Evolutionary conservation across 2,329 filamentous ascomycete species (phyloP), one percentile per base, ranked within the genome.

Genomic region (Cordyceps militaris): DNA sequence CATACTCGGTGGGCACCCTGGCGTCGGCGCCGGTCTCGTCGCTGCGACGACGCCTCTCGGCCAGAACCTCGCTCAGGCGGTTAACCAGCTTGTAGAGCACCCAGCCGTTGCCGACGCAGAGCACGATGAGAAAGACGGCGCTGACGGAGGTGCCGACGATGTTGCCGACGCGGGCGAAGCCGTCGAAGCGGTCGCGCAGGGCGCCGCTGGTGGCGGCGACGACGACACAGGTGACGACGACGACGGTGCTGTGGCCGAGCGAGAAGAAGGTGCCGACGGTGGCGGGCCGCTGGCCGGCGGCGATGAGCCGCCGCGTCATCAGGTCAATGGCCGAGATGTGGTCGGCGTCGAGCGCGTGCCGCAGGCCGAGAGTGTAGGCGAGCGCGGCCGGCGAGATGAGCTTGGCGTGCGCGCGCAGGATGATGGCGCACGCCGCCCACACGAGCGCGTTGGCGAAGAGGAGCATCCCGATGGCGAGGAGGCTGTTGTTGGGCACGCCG

Each of bases 271-370:
- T 96, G 44, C 93, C 94, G 1, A 97, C 93, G 0, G 92, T 93
- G 11, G 95, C 91, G 2, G 93, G 92, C 1, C 84, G 83, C 67
- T 94, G 90, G 19, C 91, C 91, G 0, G 89, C 83, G 0, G 92
- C 92, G 38, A 97, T 84, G 24, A 97, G 82, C 7, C 93, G 85
- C 3, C 94, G 82, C 1, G 94, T 97, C 86, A 95, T 96, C 38
- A 97, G 81, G 72, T 97, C 93, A 66, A 97, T 99, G 62, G 92
- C 93, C 65, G 74, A 73, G 66, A 81, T 82, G 70, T 97, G 94
- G 72, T 97, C 93, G n/a, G 93, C 94, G 67, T 97, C 94, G 46
- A 97, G 83, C n/a, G 93, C 93, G 76, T 97, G 93, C 43, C 93
- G 87, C 13, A 97, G 81, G 3, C 93, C 93, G 11, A 97, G 81